Percentiles rank a stretch among this genome's conserved stretches.
Evolutionary conservation across 306 rosid species (phyloP).

Genomic region (Acacia melanoxylon): DNA sequence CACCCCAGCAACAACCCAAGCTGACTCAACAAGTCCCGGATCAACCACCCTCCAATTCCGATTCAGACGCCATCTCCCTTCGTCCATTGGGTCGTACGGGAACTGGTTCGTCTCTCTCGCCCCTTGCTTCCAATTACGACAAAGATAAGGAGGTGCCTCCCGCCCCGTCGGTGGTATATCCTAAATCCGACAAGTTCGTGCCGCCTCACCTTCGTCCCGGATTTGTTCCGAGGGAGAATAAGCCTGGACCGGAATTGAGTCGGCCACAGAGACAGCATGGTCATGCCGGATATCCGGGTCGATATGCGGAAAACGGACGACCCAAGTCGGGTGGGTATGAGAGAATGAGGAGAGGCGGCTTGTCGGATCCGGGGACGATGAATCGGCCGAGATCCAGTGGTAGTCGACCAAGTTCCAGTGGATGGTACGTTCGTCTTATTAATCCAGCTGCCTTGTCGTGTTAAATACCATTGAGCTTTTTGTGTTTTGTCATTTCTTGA

Average conservation of each 20-base stretch:
- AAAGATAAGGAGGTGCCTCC: constrained; percentile 39
- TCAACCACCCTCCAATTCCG: constrained; percentile 38
- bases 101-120: constrained; percentile 21
- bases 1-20: neutral
- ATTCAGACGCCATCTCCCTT: constrained; percentile 63
- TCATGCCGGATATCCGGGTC: constrained; percentile 36
- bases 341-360: constrained; percentile 47
- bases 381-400: constrained; percentile 55
- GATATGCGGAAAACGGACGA: constrained; percentile 46
- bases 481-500: constrained; percentile 14
- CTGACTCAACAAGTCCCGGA: constrained; percentile 34
- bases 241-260: constrained; percentile 40
- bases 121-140: constrained; percentile 34
- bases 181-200: constrained; percentile 61
- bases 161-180: constrained; percentile 22
- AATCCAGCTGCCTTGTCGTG: neutral
- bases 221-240: constrained; percentile 53
- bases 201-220: constrained; percentile 93
- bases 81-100: constrained; percentile 75
- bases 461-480: neutral
- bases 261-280: constrained; percentile 39
- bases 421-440: constrained; percentile 40
- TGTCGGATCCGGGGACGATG: constrained; percentile 41
- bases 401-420: constrained; percentile 45
- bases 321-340: constrained; percentile 73